Evolutionary conservation across 2,329 filamentous ascomycete genomes (phyloP).

Genomic region (Dothistroma septosporum): DNA sequence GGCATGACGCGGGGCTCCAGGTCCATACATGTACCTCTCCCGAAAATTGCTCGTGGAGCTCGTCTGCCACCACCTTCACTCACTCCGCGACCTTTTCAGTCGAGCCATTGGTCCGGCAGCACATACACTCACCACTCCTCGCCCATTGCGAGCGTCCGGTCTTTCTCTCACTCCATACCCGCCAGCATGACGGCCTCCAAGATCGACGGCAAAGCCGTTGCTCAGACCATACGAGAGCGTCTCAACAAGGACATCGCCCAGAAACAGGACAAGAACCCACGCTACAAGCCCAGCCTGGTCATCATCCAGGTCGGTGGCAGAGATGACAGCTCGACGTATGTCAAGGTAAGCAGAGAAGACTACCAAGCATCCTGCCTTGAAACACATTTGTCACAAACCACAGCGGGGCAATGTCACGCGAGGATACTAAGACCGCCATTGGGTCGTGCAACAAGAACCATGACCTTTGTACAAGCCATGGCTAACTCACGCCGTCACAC

Average conservation of each 20-base stretch:
- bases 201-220: slow-evolving; percentile 94
- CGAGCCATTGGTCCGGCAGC: slow-evolving; percentile 7
- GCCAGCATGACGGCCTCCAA: slow-evolving; percentile 77
- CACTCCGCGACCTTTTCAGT: not conserved
- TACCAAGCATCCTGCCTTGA: not conserved
- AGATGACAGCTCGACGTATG: slow-evolving; percentile 89
- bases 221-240: slow-evolving; percentile 80
- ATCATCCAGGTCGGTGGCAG: slow-evolving; percentile 97
- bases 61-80: not conserved
- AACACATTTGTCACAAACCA: not conserved
- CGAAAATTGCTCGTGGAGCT: slow-evolving; percentile 3
- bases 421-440: not conserved
- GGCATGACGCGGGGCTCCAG: slow-evolving; percentile 10
- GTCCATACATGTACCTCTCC: not conserved
- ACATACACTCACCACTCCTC: not conserved
- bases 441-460: not conserved
- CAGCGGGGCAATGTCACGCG: not conserved
- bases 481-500: slow-evolving; percentile 37
- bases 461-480: not conserved
- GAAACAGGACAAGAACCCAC: slow-evolving; percentile 75
- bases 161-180: slow-evolving; percentile 49
- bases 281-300: slow-evolving; percentile 83
- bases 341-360: slow-evolving; percentile 37
- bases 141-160: slow-evolving; percentile 17
- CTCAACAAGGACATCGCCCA: slow-evolving; percentile 75